phyloP scores from a whole-genome alignment of 2,329 filamentous ascomycete species.

The Huntiella bhutanensis region DNA sequence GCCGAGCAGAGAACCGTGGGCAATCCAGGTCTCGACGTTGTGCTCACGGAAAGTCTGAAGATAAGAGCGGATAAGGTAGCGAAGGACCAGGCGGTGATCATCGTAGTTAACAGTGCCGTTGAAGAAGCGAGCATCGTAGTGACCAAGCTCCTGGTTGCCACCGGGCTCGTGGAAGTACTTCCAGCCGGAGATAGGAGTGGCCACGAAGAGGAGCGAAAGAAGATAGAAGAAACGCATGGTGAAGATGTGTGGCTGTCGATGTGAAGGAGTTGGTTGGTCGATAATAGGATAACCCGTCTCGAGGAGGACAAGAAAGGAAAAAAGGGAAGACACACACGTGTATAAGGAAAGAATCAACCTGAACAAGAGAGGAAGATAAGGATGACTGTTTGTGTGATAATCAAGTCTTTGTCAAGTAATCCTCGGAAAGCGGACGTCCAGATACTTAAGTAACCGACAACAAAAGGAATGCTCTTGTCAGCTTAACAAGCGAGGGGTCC shows the following conservation, averaged over 20 bases:
- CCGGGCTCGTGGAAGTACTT: constrained; percentile 54
- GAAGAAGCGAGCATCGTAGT: constrained; percentile 62
- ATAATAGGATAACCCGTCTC: too few relatives aligned
- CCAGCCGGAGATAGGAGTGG: constrained; percentile 8
- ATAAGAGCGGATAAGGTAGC: constrained; percentile 56
- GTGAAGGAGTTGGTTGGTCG: too few relatives aligned
- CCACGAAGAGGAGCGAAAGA: constrained; percentile 7
- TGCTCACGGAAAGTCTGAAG: constrained; percentile 44
- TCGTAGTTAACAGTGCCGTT: constrained; percentile 42
- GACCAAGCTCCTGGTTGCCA: constrained; percentile 37
- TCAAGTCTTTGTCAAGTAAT: too few relatives aligned
- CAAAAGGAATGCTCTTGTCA: too few relatives aligned
- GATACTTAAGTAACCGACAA: too few relatives aligned
- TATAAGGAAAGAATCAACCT: too few relatives aligned
- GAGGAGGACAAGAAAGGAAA: too few relatives aligned
- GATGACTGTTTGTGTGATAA: too few relatives aligned
- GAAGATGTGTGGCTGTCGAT: background rate
- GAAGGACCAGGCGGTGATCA: constrained; percentile 45
- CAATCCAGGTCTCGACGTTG: constrained; percentile 66
- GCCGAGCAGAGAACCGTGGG: constrained; percentile 64
- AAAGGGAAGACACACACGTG: too few relatives aligned
- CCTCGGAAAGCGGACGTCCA: too few relatives aligned
- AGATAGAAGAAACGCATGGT: constrained; percentile 11
- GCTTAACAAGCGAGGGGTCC: too few relatives aligned
- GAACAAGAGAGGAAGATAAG: too few relatives aligned